Conservation (phyloP, 2,329 filamentous ascomycete genomes). For the Cladosporium sphaerospermum region DNA sequence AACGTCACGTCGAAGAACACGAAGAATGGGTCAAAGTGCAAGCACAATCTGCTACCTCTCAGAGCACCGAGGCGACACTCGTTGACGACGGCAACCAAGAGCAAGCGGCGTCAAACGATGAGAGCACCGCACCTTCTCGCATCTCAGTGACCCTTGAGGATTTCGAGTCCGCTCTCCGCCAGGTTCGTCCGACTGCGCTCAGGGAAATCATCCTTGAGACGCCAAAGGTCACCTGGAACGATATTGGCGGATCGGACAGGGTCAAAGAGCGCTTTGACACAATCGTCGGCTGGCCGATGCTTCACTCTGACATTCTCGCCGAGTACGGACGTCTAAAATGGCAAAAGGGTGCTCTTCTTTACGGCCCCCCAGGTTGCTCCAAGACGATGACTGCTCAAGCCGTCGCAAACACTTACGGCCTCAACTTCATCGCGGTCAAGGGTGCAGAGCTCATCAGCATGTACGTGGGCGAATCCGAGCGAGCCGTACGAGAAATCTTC, state of each 20-base stretch:
- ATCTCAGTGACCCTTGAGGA: conserved; percentile 39
- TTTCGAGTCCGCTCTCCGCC: conserved; percentile 58
- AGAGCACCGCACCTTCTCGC: not conserved
- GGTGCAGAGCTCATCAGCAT: conserved; percentile 90
- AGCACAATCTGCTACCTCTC: not conserved
- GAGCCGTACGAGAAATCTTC: conserved; percentile 78
- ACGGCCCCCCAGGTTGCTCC: conserved; percentile 88
- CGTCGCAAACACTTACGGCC: conserved; percentile 79
- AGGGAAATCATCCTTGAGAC: conserved; percentile 84
- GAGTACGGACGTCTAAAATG: conserved; percentile 47
- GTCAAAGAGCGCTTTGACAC: conserved; percentile 59
- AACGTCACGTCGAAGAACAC: conserved; percentile 28
- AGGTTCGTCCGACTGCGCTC: conserved; percentile 77
- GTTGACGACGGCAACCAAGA: conserved; percentile 9
- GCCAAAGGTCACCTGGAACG: conserved; percentile 75
- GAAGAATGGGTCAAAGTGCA: conserved; percentile 18
- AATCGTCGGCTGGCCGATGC: conserved; percentile 53
- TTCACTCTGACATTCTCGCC: conserved; percentile 47
- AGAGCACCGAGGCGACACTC: conserved; percentile 9
- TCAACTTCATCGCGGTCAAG: conserved; percentile 93
- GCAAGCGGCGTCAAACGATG: not conserved
- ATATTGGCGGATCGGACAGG: conserved; percentile 63
- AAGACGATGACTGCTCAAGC: conserved; percentile 92
- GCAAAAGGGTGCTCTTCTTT: conserved; percentile 78
- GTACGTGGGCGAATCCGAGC: conserved; percentile 94